phyloP scores from a whole-genome alignment of 169 alveolate genomes.

The Cryptosporidium ryanae region DNA sequence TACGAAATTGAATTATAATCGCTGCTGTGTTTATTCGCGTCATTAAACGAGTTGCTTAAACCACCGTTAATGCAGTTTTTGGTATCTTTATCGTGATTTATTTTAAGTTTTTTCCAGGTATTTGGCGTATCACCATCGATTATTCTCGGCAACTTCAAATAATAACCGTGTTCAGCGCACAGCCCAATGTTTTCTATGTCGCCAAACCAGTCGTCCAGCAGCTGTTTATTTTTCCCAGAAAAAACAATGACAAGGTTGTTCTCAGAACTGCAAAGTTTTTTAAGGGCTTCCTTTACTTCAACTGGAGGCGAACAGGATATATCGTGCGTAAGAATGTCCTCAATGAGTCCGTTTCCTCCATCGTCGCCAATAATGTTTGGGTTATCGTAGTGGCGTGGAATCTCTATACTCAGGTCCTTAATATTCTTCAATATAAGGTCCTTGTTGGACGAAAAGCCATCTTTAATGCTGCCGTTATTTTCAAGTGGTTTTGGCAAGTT shows the following conservation, averaged over 20 bases:
- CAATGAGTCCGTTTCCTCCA: not conserved
- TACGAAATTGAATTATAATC: not conserved
- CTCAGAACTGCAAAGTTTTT: conserved; percentile 56
- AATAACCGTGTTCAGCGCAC: conserved; percentile 76
- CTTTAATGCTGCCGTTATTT: not conserved
- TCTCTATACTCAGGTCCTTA: not conserved
- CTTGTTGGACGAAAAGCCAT: not conserved
- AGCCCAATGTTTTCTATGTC: conserved; percentile 70
- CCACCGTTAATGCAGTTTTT: not conserved
- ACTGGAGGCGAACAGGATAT: conserved; percentile 46
- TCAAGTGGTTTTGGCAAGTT: not conserved
- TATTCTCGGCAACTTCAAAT: conserved; percentile 40
- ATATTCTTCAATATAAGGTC: not conserved
- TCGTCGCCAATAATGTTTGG: conserved; percentile 4
- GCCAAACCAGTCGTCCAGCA: conserved; percentile 80
- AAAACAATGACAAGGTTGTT: conserved; percentile 79
- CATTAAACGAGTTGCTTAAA: not conserved
- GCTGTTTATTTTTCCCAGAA: conserved; percentile 79
- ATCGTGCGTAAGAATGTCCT: conserved; percentile 1
- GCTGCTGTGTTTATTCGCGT: not conserved
- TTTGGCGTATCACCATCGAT: conserved; percentile 37
- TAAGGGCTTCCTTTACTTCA: conserved; percentile 24
- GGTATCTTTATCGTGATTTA: not conserved
- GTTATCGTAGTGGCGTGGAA: not conserved
- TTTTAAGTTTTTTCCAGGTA: conserved; percentile 41